Evolutionary conservation across 2,329 filamentous ascomycete genomes (phyloP).

Genomic region (Fusarium sp.): DNA sequence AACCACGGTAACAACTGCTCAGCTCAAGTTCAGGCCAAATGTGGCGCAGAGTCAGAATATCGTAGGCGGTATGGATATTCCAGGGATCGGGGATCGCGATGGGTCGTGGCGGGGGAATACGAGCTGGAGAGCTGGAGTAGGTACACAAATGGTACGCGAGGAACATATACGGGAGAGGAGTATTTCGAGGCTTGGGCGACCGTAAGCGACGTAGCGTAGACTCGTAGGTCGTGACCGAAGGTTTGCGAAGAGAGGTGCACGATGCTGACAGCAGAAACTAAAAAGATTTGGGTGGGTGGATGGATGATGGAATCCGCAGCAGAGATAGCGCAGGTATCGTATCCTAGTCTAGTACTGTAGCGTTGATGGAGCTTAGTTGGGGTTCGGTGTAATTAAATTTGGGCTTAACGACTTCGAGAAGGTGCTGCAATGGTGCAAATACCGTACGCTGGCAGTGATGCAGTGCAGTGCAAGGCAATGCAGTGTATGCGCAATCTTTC

Average conservation of each 20-base stretch:
- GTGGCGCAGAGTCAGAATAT: constrained; percentile 37
- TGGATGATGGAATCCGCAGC: constrained; percentile 34
- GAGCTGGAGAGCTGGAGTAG: constrained; percentile 19
- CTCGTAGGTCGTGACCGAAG: not conserved
- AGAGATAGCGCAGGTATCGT: constrained; percentile 30
- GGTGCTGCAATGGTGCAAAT: not conserved
- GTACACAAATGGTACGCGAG: constrained; percentile 9
- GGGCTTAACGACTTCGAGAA: constrained; percentile 3
- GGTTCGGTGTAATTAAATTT: constrained; percentile 29
- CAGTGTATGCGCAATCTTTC: constrained; percentile 10
- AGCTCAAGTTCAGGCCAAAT: constrained; percentile 17
- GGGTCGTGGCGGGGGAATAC: constrained; percentile 20
- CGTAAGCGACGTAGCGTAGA: not conserved
- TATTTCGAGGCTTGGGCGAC: constrained; percentile 16
- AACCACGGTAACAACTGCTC: constrained; percentile 15
- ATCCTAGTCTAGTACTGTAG: constrained; percentile 14
- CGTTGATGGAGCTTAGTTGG: constrained; percentile 18
- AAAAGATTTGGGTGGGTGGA: constrained; percentile 18
- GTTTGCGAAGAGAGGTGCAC: not conserved
- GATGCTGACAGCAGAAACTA: constrained; percentile 26
- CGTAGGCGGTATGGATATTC: constrained; percentile 25
- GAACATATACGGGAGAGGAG: not conserved
- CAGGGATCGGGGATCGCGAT: constrained; percentile 14
- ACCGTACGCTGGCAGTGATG: not conserved
- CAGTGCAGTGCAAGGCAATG: constrained; percentile 7